Evolutionary conservation across 805 yeast genomes (phyloP), one percentile per base, ranked within the genome.

Genomic region (Candida andamanensis): DNA sequence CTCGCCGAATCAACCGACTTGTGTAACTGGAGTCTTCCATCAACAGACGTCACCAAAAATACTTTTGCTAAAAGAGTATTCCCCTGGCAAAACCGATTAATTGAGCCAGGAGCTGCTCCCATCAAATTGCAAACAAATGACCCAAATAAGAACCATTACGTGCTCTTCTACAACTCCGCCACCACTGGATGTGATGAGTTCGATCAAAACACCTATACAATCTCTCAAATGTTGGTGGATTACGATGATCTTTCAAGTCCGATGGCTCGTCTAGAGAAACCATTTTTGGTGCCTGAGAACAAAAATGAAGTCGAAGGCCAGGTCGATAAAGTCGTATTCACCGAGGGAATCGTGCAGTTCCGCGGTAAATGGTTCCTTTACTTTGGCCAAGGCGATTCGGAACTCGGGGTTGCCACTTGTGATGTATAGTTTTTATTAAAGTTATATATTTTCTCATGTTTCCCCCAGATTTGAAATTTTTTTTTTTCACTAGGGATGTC

Each of bases 101-200:
- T 64, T 37, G 70, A 64, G 38, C 53, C 63, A 2, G 70, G 70
- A 1, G 61, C 69, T 0, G 65, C 67, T 3, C 70, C 70, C 1
- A 57, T 64, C 20, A 59, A 57, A 38, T 30, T 64, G 25, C 50
- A 52, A 25, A 30, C 25, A 10, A 26, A 24, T 12, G 32, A 22
- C n/a, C 47, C 48, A 25, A 46, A 44, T 13, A 48, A 39, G 26
- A 61, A 60, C 42, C 55, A 56, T 35, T 63, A 61, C 50, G 38
- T 63, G 4, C 49, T 64, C 19, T 47, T 64, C 37, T 63, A 64
- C 44, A 64, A 64, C 39, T 50, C 65, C 15, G 47, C 60, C 16
- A 63, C 70, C 15, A 46, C 49, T 9, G 70, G 70, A 2, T 59
- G 60, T 4, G 50, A 47, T n/a, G 47, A 49, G 2, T 49, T 48